Evolutionary conservation across 257 asterid species (phyloP), one percentile per base, ranked within the genome.

Genomic region (Solanum chiquidenum): DNA sequence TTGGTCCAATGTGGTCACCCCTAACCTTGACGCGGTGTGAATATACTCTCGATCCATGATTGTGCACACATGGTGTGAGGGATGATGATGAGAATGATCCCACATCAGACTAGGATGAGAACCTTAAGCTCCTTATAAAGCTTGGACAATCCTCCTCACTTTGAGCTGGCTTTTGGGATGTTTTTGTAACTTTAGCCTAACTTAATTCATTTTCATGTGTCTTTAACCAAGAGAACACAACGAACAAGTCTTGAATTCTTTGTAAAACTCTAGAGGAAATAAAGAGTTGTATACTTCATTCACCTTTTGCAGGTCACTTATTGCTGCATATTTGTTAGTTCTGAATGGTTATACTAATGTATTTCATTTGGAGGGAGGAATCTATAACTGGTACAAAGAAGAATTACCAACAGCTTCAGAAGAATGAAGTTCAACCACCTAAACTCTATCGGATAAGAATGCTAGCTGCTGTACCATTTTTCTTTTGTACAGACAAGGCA

Each of bases 241-340:
- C n/a, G 64, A 18, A 20, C 64, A 55, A 62, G 14, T 62, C 0
- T 66, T 66, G 73, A 66, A 68, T 27, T 29, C 21, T 68, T 12
- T 68, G 75, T 29, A 12, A 3, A 14, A 68, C 37, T 68, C 21
- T 29, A 37, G 37, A 34, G 31, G 31, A 44, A 44, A 44, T 44
- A 44, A n/a, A 25, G 82, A 68, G 23, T 40, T 20, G 40, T 58
- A 27, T 42, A 35, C 71, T 49, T 62, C 6, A 29, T 42, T 75
- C 86, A 82, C 86, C 66, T 86, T 38, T 58, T 94, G 95, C 93
- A 97, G 99, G 94, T 95, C 98, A 86, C 93, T 97, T 16, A 97
- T 97, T 91, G 99, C 99, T 83, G 99, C 99, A 89, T 97, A 95
- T 89, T 86, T 97, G 95, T 93, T 97, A 87, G 97, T 94, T 86